Conservation (phyloP, 75 land plant genomes). For the Sequoia sempervirens region DNA sequence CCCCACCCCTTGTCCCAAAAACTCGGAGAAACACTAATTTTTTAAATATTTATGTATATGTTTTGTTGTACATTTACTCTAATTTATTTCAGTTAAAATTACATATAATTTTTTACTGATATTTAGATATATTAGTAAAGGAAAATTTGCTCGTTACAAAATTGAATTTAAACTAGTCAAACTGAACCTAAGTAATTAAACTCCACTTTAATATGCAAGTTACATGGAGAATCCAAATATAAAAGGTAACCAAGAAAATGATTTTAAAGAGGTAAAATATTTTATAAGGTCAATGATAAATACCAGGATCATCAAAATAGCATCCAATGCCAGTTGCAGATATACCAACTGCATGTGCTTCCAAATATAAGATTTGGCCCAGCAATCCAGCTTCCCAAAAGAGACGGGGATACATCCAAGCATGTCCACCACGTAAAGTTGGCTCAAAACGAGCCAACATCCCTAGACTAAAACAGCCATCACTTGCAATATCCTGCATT, state of each 20-base stretch:
- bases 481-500: conserved; percentile 86
- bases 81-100: too few relatives aligned
- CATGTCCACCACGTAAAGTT: conserved; percentile 45
- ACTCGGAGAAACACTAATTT: too few relatives aligned
- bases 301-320: conserved; percentile 97
- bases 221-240: background rate
- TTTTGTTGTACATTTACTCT: too few relatives aligned
- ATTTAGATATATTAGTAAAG: too few relatives aligned
- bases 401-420: conserved; percentile 96
- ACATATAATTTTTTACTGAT: too few relatives aligned
- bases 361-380: conserved; percentile 92
- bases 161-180: background rate
- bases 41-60: too few relatives aligned
- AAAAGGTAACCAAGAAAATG: background rate
- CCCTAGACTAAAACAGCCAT: conserved; percentile 94
- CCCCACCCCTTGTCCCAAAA: too few relatives aligned
- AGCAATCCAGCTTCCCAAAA: conserved; percentile 98
- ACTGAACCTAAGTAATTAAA: background rate
- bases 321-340: conserved; percentile 99
- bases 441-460: conserved; percentile 89
- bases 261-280: background rate
- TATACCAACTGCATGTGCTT: conserved; percentile 94
- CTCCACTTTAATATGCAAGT: background rate
- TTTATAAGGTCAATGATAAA: background rate
- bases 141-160: background rate